Evolutionary conservation across 331 rosid genomes (phyloP).

Genomic region (Quercus tomentella): DNA sequence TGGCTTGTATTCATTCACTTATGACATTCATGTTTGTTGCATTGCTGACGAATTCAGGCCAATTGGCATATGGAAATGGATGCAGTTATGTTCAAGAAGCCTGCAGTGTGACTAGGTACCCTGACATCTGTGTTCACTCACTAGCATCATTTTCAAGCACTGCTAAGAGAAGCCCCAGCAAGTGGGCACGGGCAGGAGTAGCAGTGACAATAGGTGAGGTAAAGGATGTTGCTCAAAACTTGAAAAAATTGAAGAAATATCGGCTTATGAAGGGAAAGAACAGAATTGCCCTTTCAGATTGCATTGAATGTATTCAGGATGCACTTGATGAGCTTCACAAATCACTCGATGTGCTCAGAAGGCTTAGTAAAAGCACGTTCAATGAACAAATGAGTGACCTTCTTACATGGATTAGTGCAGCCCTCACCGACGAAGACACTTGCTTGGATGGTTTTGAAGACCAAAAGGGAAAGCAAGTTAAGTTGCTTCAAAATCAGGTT

Average conservation of each 20-base stretch:
- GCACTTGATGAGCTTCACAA: constrained; percentile 60
- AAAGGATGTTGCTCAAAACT: constrained; percentile 25
- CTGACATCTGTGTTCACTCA: constrained; percentile 44
- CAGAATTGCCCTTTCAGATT: constrained; percentile 46
- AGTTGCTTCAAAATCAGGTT: constrained; percentile 34
- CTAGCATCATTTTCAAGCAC: constrained; percentile 47
- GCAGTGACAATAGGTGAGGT: constrained; percentile 61
- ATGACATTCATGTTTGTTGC: constrained; percentile 17
- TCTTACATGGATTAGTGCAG: constrained; percentile 67
- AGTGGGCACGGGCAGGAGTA: constrained; percentile 81
- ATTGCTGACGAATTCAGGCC: constrained; percentile 8
- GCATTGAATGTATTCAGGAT: constrained; percentile 39
- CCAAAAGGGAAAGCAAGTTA: constrained; percentile 15
- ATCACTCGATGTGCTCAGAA: constrained; percentile 53
- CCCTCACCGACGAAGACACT: constrained; percentile 52
- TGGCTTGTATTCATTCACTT: background rate
- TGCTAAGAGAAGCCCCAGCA: constrained; percentile 57
- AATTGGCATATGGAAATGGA: constrained; percentile 22
- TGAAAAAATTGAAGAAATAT: constrained; percentile 19
- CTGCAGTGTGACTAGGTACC: constrained; percentile 60
- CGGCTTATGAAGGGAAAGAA: constrained; percentile 20
- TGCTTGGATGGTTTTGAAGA: constrained; percentile 65
- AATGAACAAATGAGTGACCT: constrained; percentile 49
- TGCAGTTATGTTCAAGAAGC: constrained; percentile 44
- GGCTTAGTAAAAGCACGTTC: constrained; percentile 46